Evolutionary conservation across 1,284 basidiomycete species (phyloP), one percentile per base, ranked within the genome.

Genomic region (Heterobasidion irregulare): DNA sequence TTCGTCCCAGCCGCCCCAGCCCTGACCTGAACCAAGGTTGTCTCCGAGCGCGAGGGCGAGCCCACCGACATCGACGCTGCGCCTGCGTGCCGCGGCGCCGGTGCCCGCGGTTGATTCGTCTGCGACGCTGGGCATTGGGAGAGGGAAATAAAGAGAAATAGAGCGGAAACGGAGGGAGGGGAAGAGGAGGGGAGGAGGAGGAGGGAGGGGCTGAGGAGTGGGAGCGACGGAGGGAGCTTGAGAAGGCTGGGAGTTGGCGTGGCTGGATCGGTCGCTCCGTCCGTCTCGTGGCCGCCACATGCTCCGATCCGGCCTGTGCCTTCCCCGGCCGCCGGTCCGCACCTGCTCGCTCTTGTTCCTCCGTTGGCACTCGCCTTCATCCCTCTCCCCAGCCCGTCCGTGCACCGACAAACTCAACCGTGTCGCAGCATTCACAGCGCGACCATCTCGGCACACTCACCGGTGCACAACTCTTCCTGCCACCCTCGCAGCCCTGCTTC

Each of bases 11-110:
- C 84, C 82, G 57, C 84, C 76, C 85, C 87, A 90, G n/a, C 87
- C 88, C 61, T 82, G 79, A 5, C 85, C 86, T 53, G 79, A 74
- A 36, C 48, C n/a, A 33, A 77, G 79, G 53, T 72, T 76, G 58
- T 83, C 80, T 57, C 76, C 77, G 45, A 90, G 79, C 1, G 91
- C 90, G 47, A 92, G 81, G 56, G 84, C 83, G 56, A 94, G 78
- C 44, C 92, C 91, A 32, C 92, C 91, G 45, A 90, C 79, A 67
- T 94, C 92, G 57, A 92, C 89, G 66, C 89, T 92, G 50, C 87
- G 75, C 56, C 91, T 41, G 12, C 38, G 10, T 12, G 38, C 38
- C n/a, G n/a, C 38, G 38, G 10, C n/a, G 38, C 38, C n/a, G 12
- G 38, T 12, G 6, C 38, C 38, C 38, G 38, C 38, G 12, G 5